phyloP scores from a whole-genome alignment of 441 rosid species.

The Jatropha podagrica region DNA sequence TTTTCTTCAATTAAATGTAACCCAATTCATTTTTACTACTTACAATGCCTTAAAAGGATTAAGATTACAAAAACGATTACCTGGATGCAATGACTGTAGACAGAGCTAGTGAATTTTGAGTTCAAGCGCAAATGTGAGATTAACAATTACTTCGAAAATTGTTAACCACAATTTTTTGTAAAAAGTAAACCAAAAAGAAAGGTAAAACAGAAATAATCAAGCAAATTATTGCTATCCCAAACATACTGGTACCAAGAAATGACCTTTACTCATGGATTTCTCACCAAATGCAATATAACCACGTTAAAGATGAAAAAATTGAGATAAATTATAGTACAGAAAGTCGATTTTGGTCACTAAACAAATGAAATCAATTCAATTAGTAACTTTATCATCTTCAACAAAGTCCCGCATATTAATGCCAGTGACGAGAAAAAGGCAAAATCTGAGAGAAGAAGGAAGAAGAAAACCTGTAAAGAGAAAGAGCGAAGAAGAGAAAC shows the following conservation, averaged over 20 bases:
- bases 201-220: neutral
- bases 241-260: neutral
- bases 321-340: neutral
- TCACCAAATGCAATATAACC: neutral
- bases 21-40: neutral
- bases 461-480: slow-evolving; percentile 33
- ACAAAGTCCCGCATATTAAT: neutral
- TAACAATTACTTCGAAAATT: neutral
- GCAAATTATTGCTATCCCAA: too few relatives aligned
- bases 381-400: neutral
- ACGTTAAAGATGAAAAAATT: neutral
- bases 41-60: neutral
- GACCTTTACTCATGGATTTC: neutral
- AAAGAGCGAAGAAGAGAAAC: slow-evolving; percentile 25
- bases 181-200: neutral
- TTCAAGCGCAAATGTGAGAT: neutral
- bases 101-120: neutral
- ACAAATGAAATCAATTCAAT: neutral
- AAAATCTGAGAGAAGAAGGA: neutral
- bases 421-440: neutral
- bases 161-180: neutral
- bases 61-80: neutral
- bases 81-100: neutral
- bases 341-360: neutral
- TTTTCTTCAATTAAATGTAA: slow-evolving; percentile 1